Evolutionary conservation across 116 monocot species (phyloP).

Genomic region (Trichopus zeylanicus): DNA sequence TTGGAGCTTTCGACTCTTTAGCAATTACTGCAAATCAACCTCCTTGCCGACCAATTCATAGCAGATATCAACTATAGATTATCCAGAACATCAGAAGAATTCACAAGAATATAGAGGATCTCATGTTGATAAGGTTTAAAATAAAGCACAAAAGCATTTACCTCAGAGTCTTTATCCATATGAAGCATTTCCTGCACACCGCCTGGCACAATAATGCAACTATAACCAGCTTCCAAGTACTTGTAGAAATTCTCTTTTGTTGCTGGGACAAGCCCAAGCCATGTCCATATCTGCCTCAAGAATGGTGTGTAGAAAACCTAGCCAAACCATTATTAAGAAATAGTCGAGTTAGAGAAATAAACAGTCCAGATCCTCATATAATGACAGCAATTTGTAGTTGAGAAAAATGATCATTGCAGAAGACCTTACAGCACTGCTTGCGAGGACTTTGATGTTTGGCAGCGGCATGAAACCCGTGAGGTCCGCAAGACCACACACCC

Average conservation of each 20-base stretch:
- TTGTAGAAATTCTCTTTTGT: slow-evolving; percentile 64
- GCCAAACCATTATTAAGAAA: background rate
- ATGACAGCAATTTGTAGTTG: background rate
- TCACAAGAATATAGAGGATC: too few species aligned
- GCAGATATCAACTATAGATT: too few species aligned
- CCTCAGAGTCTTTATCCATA: slow-evolving; percentile 84
- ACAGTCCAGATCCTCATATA: background rate
- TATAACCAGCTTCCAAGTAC: slow-evolving; percentile 53
- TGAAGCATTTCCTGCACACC: slow-evolving; percentile 75
- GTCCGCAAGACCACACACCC: slow-evolving; percentile 41
- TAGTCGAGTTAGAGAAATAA: background rate
- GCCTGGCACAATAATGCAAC: slow-evolving; percentile 69
- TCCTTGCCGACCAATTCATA: too few species aligned
- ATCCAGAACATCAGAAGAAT: too few species aligned
- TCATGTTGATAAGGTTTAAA: too few species aligned
- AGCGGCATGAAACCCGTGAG: slow-evolving; percentile 80
- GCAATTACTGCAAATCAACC: too few species aligned
- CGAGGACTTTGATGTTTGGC: slow-evolving; percentile 74
- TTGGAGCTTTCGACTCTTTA: too few species aligned
- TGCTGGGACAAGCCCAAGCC: slow-evolving; percentile 79
- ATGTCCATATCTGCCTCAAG: slow-evolving; percentile 94
- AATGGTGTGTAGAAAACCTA: slow-evolving; percentile 94
- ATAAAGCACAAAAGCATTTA: slow-evolving; percentile 16
- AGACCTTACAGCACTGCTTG: slow-evolving; percentile 81
- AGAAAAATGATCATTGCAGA: background rate